phyloP scores from a whole-genome alignment of 768 basidiomycete genomes.

The Russula emetica region DNA sequence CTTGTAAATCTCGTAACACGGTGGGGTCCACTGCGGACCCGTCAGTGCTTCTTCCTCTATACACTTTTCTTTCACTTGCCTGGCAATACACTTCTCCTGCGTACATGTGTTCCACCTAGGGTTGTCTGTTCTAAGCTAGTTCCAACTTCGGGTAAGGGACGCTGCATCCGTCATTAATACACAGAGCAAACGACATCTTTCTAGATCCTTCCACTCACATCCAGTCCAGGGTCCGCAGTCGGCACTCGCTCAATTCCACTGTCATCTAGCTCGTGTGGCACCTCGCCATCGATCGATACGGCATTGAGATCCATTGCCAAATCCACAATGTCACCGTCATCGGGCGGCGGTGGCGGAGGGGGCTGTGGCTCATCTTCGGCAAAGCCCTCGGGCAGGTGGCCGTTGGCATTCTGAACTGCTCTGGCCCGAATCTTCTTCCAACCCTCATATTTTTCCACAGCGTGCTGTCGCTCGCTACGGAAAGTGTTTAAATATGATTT shows the following conservation, averaged over 20 bases:
- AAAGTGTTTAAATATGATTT: not conserved
- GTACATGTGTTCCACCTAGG: conserved; percentile 70
- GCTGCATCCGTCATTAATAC: conserved; percentile 39
- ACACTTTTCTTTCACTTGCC: conserved; percentile 40
- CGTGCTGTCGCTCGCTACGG: conserved; percentile 80
- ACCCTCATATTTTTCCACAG: conserved; percentile 77
- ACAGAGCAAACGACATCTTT: conserved; percentile 27
- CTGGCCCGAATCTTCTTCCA: conserved; percentile 83
- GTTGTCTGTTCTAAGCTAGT: conserved; percentile 52
- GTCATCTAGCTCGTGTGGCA: conserved; percentile 67
- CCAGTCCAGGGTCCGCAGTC: conserved; percentile 85
- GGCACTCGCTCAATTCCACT: conserved; percentile 84
- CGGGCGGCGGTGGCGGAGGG: conserved; percentile 73
- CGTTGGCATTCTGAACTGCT: conserved; percentile 67
- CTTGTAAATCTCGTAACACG: conserved; percentile 83
- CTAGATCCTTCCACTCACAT: conserved; percentile 51
- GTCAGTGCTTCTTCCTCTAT: conserved; percentile 20
- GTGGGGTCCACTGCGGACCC: conserved; percentile 69
- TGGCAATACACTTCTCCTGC: conserved; percentile 93
- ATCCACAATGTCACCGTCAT: conserved; percentile 84
- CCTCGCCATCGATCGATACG: conserved; percentile 68
- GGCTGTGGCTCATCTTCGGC: conserved; percentile 63
- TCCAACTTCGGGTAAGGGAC: conserved; percentile 62
- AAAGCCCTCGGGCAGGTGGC: conserved; percentile 68
- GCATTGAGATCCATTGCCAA: conserved; percentile 86